A percentile compares a stretch with the other conserved stretches of the same genome.
These are phyloP conservation scores for Beauveria australis DNA, from an alignment of 2,329 filamentous ascomycete genomes.

Conservation along the genomic window DNA sequence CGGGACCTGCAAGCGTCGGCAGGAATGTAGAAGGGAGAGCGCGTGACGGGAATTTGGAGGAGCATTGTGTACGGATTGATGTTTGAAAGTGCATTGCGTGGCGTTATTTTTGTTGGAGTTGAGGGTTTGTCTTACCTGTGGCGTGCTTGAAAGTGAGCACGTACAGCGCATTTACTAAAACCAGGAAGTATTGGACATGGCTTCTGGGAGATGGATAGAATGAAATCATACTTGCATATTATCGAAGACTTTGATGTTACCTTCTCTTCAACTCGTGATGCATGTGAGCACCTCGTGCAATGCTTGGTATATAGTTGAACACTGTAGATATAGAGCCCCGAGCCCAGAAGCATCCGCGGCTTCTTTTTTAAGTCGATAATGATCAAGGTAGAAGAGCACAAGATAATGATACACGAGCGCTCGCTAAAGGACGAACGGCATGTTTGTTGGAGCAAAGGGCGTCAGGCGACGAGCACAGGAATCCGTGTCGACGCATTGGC, in stretches of 20 bases:
- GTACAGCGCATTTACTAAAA: background rate
- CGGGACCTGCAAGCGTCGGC: no score
- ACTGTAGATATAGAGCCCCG: background rate
- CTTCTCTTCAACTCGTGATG: background rate
- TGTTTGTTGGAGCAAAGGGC: no score
- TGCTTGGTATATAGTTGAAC: background rate
- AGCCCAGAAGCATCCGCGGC: no score
- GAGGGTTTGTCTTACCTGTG: background rate
- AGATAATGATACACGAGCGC: no score
- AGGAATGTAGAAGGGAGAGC: no score
- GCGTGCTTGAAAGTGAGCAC: no score
- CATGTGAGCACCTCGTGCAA: background rate
- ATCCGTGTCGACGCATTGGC: no score
- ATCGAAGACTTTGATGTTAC: no score
- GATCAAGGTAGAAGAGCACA: background rate
- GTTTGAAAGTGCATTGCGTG: background rate
- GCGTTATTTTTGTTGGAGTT: background rate
- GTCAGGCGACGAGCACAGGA: no score
- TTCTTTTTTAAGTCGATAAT: background rate
- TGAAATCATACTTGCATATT: background rate
- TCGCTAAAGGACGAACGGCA: no score
- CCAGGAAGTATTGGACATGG: background rate
- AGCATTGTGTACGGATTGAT: no score
- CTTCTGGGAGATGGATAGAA: background rate
- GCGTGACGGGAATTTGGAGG: no score